phyloP scores from a whole-genome alignment of 2,329 filamentous ascomycete genomes.

The Aureobasidium lini region DNA sequence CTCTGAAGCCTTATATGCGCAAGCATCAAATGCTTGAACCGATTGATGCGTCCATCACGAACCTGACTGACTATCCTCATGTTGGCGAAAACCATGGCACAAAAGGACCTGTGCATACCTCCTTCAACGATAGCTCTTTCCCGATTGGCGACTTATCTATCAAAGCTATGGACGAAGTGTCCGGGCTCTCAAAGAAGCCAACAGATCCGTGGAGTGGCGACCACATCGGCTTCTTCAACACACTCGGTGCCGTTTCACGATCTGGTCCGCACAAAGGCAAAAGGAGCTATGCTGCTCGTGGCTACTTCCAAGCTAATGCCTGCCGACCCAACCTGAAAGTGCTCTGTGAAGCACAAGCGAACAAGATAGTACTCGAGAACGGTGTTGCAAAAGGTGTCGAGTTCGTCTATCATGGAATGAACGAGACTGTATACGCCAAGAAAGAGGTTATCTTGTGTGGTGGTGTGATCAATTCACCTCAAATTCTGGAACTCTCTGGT shows the following conservation, averaged over 20 bases:
- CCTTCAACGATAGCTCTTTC: constrained; percentile 29
- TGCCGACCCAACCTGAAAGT: constrained; percentile 39
- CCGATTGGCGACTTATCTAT: constrained; percentile 31
- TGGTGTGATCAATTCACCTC: constrained; percentile 51
- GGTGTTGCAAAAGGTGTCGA: constrained; percentile 33
- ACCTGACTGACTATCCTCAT: constrained; percentile 25
- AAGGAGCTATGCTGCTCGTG: constrained; percentile 30
- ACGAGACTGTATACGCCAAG: constrained; percentile 28
- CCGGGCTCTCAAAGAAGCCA: constrained; percentile 29
- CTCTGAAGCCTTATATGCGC: constrained; percentile 39
- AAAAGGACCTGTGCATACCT: constrained; percentile 29
- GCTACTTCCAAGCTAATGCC: constrained; percentile 30
- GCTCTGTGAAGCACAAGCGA: constrained; percentile 40
- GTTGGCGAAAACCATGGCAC: constrained; percentile 29
- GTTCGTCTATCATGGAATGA: constrained; percentile 33
- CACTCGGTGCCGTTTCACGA: constrained; percentile 24
- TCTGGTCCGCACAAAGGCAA: constrained; percentile 26
- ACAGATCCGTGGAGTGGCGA: constrained; percentile 31
- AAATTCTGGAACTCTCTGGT: constrained; percentile 55
- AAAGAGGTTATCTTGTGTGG: constrained; percentile 53
- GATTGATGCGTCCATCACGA: constrained; percentile 22
- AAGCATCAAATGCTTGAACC: constrained; percentile 33
- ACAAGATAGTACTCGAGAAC: constrained; percentile 39
- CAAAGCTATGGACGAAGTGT: constrained; percentile 29
- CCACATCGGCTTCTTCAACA: constrained; percentile 31